Evolutionary conservation across 192 early-diverging fungal species (phyloP).

Genomic region (Coemansia sp.): DNA sequence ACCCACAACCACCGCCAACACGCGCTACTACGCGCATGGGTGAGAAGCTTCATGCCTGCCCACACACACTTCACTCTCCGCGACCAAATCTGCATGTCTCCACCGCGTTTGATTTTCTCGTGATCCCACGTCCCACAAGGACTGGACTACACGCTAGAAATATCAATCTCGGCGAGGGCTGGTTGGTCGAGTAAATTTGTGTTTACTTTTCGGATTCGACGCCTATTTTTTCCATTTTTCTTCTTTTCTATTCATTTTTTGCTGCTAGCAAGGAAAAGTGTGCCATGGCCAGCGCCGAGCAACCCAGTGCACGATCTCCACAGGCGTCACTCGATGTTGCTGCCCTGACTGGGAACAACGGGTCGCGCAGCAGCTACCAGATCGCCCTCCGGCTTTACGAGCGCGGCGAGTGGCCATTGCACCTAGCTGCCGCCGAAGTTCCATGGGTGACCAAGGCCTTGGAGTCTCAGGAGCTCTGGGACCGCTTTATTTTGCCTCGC

Average conservation of each 20-base stretch:
- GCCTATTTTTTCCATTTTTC: not conserved
- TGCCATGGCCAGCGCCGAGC: not conserved
- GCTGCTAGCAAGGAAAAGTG: not conserved
- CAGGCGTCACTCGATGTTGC: not conserved
- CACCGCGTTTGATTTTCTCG: no score
- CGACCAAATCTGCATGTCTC: no score
- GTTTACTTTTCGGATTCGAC: no score
- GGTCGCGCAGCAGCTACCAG: constrained; percentile 37
- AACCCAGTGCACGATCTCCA: not conserved
- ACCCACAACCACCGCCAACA: no score
- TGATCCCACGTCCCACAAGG: no score
- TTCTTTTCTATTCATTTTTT: not conserved
- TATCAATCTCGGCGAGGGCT: no score
- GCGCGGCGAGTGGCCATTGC: constrained; percentile 32
- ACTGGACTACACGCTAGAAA: no score
- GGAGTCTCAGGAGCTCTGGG: constrained; percentile 44
- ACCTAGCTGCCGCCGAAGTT: constrained; percentile 31
- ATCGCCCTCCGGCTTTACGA: constrained; percentile 42
- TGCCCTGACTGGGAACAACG: constrained; percentile 11
- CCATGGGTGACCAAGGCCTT: constrained; percentile 36
- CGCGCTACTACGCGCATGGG: no score
- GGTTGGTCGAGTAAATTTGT: no score
- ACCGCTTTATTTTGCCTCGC: constrained; percentile 42
- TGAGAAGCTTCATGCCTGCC: no score
- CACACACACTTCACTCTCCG: no score